Percentiles rank a stretch among this genome's conserved stretches.
Evolutionary conservation across 1,139 yeast genomes (phyloP).

Genomic region (Nakaseomyces bracarensis): DNA sequence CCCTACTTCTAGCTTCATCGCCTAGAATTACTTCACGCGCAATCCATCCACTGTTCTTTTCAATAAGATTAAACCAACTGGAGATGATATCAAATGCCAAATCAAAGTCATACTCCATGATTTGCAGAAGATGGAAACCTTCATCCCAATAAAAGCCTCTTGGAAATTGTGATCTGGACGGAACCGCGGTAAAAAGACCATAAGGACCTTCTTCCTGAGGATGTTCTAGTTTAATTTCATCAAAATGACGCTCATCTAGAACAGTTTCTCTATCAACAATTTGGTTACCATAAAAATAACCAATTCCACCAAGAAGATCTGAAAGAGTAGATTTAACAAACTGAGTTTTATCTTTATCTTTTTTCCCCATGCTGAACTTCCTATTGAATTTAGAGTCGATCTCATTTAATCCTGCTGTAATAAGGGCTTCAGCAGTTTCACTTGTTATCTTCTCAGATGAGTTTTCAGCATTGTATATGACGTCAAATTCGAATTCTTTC

Average conservation of each 20-base stretch:
- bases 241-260: slow-evolving; percentile 58
- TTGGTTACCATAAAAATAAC: slow-evolving; percentile 84
- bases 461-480: slow-evolving; percentile 46
- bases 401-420: slow-evolving; percentile 34
- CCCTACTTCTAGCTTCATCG: slow-evolving; percentile 79
- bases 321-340: slow-evolving; percentile 78
- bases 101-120: slow-evolving; percentile 77
- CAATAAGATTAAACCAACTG: slow-evolving; percentile 84
- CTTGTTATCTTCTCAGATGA: slow-evolving; percentile 40
- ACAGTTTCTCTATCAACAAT: slow-evolving; percentile 67
- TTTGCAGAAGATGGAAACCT: slow-evolving; percentile 85
- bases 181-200: slow-evolving; percentile 74
- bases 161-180: slow-evolving; percentile 91
- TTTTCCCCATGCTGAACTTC: slow-evolving; percentile 38
- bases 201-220: slow-evolving; percentile 58
- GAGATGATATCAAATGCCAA: slow-evolving; percentile 69
- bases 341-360: slow-evolving; percentile 31
- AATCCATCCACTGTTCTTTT: slow-evolving; percentile 92
- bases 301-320: slow-evolving; percentile 80
- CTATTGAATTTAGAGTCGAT: slow-evolving; percentile 50
- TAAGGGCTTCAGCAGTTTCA: slow-evolving; percentile 36
- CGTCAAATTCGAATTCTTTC: slow-evolving; percentile 60
- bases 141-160: slow-evolving; percentile 99
- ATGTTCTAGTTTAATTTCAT: slow-evolving; percentile 41
- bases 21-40: slow-evolving; percentile 95